Evolutionary conservation across 352 stramenopile species (phyloP), one percentile per base, ranked within the genome.

Genomic region (Phytophthora idaei): DNA sequence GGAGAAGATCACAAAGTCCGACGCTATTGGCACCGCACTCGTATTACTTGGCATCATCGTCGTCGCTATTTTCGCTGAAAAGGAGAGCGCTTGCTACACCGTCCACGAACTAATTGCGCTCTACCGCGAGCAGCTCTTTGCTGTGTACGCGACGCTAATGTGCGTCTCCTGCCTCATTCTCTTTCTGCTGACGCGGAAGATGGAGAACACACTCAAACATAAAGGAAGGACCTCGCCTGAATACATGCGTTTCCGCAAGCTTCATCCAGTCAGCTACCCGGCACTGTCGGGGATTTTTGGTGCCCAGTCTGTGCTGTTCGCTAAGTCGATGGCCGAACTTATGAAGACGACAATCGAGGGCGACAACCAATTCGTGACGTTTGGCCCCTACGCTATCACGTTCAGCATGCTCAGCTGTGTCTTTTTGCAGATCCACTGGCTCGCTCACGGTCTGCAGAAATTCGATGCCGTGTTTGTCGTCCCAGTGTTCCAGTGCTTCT

Each of bases 381-480:
- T 82, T 34, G 87, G 87, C 44, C 92, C 87, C 6, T 97, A 96
- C 55, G 61, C 80, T 28, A 92, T 97, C 54, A 74, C 89, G 9
- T 32, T 95, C 21, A 77, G 75, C 64, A 96, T 95, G 89, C 76
- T 96, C 28, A 41, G 57, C 4, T 94, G 86, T 21, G 89, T 95
- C 17, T 91, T 94, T 52, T 77, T 97, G 61, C 93, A 93, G 79
- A 91, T 97, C 34, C 82, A 96, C 53, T 92, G 90, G 80, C 90
- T 97, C 32, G 92, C 92, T 5, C 67, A 85, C 25, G 90, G 89
- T 0, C 75, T 97, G 15, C 77, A 92, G 52, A 74, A 76, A 10
- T 97, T 97, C 45, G 90, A 97, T 68, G 90, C 90, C 2, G 85
- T 94, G 8, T 92, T 97, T 36, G 73, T 97, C 32, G 84, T 96